Percentiles rank a stretch among this genome's conserved stretches.
Evolutionary conservation across 1,139 yeast genomes (phyloP).

Genomic region (Suhomyces anneliseae): DNA sequence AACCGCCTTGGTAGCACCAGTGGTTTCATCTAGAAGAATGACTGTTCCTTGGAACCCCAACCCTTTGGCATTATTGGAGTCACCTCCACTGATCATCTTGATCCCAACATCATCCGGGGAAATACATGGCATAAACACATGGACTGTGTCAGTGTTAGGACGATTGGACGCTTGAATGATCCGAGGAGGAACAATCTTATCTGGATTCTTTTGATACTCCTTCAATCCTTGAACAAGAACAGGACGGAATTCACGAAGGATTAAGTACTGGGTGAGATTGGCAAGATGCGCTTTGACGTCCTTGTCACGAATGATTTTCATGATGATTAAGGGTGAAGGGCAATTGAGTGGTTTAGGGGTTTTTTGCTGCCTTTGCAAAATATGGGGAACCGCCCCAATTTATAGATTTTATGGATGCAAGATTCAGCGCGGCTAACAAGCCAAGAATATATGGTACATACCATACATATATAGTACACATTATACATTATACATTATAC

Average conservation of each 20-base stretch:
- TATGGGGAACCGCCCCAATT: not conserved
- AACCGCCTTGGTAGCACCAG: conserved; percentile 54
- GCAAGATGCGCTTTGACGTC: conserved; percentile 21
- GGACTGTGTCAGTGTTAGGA: conserved; percentile 38
- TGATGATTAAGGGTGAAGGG: conserved; percentile 7
- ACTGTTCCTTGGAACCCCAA: conserved; percentile 56
- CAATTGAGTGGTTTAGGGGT: not conserved
- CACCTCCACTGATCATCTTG: conserved; percentile 54
- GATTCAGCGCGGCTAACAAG: too few species aligned
- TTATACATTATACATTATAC: too few species aligned
- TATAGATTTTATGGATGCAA: too few species aligned
- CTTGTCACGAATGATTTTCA: conserved; percentile 33
- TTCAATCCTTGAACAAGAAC: conserved; percentile 25
- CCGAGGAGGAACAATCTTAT: conserved; percentile 37
- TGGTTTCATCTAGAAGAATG: conserved; percentile 46
- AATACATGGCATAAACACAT: conserved; percentile 65
- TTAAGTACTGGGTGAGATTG: conserved; percentile 18
- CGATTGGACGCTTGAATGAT: conserved; percentile 30
- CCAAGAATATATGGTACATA: too few species aligned
- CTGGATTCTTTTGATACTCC: conserved; percentile 23
- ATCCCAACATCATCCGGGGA: conserved; percentile 49
- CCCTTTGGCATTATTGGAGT: conserved; percentile 29
- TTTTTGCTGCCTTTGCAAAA: too few species aligned
- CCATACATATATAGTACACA: too few species aligned
- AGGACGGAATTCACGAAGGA: conserved; percentile 29